These are phyloP conservation scores for Secale cereale DNA, from an alignment of 176 grass and related monocot genomes.

Conservation along the genomic window DNA sequence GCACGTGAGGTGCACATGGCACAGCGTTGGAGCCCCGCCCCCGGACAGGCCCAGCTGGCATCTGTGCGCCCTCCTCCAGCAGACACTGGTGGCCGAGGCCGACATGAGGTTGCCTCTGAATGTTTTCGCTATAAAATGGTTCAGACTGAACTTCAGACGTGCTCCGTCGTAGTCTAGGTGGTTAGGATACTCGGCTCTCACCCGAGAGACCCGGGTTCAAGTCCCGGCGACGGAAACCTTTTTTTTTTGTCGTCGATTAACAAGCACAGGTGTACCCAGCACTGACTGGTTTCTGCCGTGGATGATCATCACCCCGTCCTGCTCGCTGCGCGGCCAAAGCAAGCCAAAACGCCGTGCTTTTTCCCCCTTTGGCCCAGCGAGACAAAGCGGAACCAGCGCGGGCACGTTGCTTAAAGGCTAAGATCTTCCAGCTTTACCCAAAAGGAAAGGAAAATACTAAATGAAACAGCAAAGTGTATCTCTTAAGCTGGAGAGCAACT, in stretches of 20 bases:
- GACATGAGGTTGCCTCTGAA: not conserved
- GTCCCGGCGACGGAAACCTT: conserved; percentile 70
- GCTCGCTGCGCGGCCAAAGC: not conserved
- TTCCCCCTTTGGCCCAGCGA: not conserved
- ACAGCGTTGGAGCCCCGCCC: too few species aligned
- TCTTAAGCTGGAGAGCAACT: not conserved
- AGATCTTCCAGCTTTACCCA: not conserved
- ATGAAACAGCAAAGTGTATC: not conserved
- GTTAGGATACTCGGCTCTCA: conserved; percentile 99
- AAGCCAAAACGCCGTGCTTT: not conserved
- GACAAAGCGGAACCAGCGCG: not conserved
- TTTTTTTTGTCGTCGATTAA: not conserved
- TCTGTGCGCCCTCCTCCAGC: not conserved
- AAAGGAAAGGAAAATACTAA: not conserved
- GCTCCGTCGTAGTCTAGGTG: conserved; percentile 91
- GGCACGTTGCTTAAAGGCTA: conserved; percentile 7
- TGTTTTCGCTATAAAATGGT: too few species aligned
- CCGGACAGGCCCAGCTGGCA: too few species aligned
- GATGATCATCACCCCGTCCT: not conserved
- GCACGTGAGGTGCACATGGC: too few species aligned
- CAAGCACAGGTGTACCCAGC: not conserved
- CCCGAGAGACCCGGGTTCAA: conserved; percentile 90
- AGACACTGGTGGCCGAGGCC: not conserved
- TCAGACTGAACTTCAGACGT: too few species aligned
- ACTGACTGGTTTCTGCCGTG: not conserved